A percentile compares a stretch with the other conserved stretches of the same genome.
These are phyloP conservation scores for Zoysia japonica DNA, from an alignment of 176 grass and related monocot species.

Conservation along the genomic window DNA sequence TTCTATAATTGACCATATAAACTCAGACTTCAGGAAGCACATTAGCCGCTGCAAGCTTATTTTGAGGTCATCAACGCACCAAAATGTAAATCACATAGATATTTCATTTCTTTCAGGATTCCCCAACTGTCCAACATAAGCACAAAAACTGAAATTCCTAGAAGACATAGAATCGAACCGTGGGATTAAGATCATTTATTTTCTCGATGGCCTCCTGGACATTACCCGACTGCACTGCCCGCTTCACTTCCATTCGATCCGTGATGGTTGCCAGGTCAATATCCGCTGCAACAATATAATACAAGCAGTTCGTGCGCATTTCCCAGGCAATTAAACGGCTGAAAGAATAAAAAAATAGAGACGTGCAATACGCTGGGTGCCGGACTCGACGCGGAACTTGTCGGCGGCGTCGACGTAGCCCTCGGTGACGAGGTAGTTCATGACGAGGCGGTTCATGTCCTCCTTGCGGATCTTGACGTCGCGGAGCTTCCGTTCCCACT, in stretches of 20 bases:
- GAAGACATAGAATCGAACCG: constrained; percentile 53
- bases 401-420: constrained; percentile 91
- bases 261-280: constrained; percentile 90
- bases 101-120: neutral
- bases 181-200: constrained; percentile 92
- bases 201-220: constrained; percentile 97
- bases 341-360: neutral
- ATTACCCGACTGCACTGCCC: constrained; percentile 86
- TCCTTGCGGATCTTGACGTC: constrained; percentile 94
- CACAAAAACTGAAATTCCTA: neutral
- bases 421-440: constrained; percentile 96
- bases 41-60: neutral
- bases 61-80: neutral
- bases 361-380: constrained; percentile 70
- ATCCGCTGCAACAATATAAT: constrained; percentile 61
- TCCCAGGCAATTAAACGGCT: too few species aligned
- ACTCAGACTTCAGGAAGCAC: neutral
- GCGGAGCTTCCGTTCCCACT: constrained; percentile 93
- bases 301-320: neutral
- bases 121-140: constrained; percentile 19
- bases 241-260: constrained; percentile 92
- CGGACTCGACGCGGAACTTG: constrained; percentile 90
- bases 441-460: constrained; percentile 91
- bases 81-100: neutral
- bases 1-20: neutral